Evolutionary conservation across 768 basidiomycete species (phyloP).

Genomic region (Hirschioporus abietinus): DNA sequence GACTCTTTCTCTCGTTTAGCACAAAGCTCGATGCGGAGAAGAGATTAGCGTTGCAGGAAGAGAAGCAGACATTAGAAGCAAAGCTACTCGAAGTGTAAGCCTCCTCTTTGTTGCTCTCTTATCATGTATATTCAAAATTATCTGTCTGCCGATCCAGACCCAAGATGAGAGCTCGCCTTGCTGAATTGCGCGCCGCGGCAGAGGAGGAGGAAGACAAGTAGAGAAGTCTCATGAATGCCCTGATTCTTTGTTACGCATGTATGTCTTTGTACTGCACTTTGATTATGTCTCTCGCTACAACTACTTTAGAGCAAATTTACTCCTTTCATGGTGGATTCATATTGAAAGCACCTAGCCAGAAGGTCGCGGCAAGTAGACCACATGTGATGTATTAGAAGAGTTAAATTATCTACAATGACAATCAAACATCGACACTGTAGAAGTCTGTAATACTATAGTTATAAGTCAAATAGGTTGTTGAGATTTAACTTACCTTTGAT

Average conservation of each 20-base stretch:
- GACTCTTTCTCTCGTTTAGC: slow-evolving; percentile 33
- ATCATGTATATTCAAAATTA: background rate
- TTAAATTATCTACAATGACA: no score
- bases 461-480: no score
- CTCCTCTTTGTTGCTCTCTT: background rate
- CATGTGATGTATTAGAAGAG: no score
- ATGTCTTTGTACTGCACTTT: background rate
- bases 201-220: slow-evolving; percentile 18
- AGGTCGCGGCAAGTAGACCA: no score
- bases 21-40: slow-evolving; percentile 87
- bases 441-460: no score
- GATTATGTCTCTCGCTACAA: background rate
- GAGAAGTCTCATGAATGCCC: background rate
- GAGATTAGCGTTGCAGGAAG: slow-evolving; percentile 86
- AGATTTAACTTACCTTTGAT: no score
- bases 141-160: slow-evolving; percentile 41
- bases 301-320: background rate
- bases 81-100: slow-evolving; percentile 85
- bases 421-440: no score
- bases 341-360: no score
- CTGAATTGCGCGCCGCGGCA: slow-evolving; percentile 51
- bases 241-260: background rate
- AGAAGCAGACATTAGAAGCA: slow-evolving; percentile 84
- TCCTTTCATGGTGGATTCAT: no score
- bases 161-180: slow-evolving; percentile 72